Conservation (phyloP, 2,329 filamentous ascomycete genomes). For the Penicillium sp. region DNA sequence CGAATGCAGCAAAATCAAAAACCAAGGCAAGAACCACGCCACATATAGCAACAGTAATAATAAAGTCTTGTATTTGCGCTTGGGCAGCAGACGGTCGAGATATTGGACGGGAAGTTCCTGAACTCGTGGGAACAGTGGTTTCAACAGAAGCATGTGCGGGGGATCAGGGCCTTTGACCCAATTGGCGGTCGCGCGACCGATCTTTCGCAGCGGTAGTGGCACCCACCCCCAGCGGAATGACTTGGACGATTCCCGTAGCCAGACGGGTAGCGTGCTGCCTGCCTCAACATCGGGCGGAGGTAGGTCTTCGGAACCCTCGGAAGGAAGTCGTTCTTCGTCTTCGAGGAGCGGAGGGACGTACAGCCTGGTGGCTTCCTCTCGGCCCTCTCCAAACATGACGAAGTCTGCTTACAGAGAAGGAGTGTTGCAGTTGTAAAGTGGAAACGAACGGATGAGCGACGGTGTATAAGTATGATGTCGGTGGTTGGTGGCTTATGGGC, state of each 20-base stretch:
- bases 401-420: not conserved
- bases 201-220: slow-evolving; percentile 45
- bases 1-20: slow-evolving; percentile 45
- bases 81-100: slow-evolving; percentile 45
- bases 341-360: slow-evolving; percentile 36
- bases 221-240: slow-evolving; percentile 49
- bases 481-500: slow-evolving; percentile 15
- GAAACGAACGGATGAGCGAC: slow-evolving; percentile 16
- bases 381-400: slow-evolving; percentile 32
- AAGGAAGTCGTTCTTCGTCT: slow-evolving; percentile 33
- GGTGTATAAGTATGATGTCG: slow-evolving; percentile 17
- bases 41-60: slow-evolving; percentile 45
- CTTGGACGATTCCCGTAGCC: slow-evolving; percentile 48
- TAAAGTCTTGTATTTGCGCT: slow-evolving; percentile 44
- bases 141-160: slow-evolving; percentile 45
- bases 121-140: slow-evolving; percentile 45
- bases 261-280: slow-evolving; percentile 40
- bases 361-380: slow-evolving; percentile 31
- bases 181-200: slow-evolving; percentile 40
- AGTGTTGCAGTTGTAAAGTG: not conserved
- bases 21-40: slow-evolving; percentile 48
- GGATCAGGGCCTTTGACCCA: slow-evolving; percentile 50
- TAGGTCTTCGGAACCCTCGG: slow-evolving; percentile 35
- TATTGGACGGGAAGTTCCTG: slow-evolving; percentile 47
- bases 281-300: slow-evolving; percentile 31